A percentile compares a stretch with the other conserved stretches of the same genome.
These are phyloP conservation scores for Verticillium longisporum DNA, from an alignment of 2,329 filamentous ascomycete species.

Conservation along the genomic window DNA sequence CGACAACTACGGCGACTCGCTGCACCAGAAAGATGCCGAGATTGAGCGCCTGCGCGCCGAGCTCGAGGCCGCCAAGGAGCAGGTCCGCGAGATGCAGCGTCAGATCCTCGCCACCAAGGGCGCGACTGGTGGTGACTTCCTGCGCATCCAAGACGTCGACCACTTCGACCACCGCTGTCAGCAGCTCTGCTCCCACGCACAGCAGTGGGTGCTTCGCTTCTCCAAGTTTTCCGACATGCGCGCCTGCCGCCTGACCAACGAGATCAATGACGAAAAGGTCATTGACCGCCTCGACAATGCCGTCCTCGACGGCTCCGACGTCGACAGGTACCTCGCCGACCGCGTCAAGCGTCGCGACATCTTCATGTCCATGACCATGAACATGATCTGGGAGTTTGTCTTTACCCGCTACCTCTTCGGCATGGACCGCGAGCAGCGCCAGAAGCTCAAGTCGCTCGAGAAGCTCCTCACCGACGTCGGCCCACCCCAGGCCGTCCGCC, in stretches of 20 bases:
- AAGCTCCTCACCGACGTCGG: conserved; percentile 87
- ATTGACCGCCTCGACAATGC: conserved; percentile 92
- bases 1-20: conserved; percentile 53
- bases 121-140: conserved; percentile 56
- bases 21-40: conserved; percentile 80
- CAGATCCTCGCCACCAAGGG: conserved; percentile 53
- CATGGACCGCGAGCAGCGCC: conserved; percentile 95
- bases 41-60: conserved; percentile 72
- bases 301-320: conserved; percentile 88
- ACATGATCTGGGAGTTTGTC: conserved; percentile 98
- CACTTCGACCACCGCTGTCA: conserved; percentile 94
- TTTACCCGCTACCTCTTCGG: conserved; percentile 97
- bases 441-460: conserved; percentile 94
- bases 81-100: conserved; percentile 44
- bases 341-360: conserved; percentile 84
- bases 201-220: conserved; percentile 96
- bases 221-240: conserved; percentile 95
- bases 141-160: conserved; percentile 79
- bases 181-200: conserved; percentile 89
- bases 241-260: conserved; percentile 72
- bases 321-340: conserved; percentile 80
- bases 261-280: conserved; percentile 87
- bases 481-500: conserved; percentile 79
- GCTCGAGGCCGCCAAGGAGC: conserved; percentile 63
- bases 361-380: conserved; percentile 99